Evolutionary conservation across 169 alveolate genomes (phyloP).

Genomic region (Cryptosporidium viatorum): DNA sequence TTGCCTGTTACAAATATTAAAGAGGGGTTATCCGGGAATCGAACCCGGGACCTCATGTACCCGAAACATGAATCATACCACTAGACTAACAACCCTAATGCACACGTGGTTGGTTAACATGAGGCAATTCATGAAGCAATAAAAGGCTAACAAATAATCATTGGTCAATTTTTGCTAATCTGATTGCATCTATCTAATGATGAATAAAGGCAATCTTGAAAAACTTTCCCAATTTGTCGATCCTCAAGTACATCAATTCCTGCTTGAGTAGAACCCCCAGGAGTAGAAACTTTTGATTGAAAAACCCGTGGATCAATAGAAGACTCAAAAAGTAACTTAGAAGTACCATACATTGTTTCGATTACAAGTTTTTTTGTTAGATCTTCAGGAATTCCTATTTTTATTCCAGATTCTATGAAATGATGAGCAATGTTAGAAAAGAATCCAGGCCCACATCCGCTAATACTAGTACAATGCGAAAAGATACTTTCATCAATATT

Average conservation of each 20-base stretch:
- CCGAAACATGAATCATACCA: slow-evolving; percentile 99
- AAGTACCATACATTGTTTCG: slow-evolving; percentile 67
- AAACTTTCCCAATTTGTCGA: neutral
- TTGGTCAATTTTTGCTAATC: slow-evolving; percentile 18
- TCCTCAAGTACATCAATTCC: slow-evolving; percentile 58
- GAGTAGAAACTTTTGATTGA: slow-evolving; percentile 65
- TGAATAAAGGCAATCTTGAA: slow-evolving; percentile 30
- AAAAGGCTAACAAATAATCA: neutral
- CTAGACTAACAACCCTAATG: slow-evolving; percentile 90
- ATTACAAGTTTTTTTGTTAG: slow-evolving; percentile 25
- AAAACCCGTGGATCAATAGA: neutral
- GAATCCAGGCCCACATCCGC: slow-evolving; percentile 75
- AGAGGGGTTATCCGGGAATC: slow-evolving; percentile 94
- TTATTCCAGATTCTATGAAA: slow-evolving; percentile 8
- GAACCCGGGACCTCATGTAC: slow-evolving; percentile 99
- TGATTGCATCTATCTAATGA: slow-evolving; percentile 17
- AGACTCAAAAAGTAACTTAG: slow-evolving; percentile 33
- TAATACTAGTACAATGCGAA: slow-evolving; percentile 42
- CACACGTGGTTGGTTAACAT: too few species aligned
- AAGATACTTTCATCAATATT: slow-evolving; percentile 28
- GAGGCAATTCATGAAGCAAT: neutral
- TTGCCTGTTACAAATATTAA: neutral
- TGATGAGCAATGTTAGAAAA: slow-evolving; percentile 49
- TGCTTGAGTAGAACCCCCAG: slow-evolving; percentile 74
- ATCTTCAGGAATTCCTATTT: slow-evolving; percentile 44